Evolutionary conservation across 208 protist genomes (phyloP).

Genomic region (Leishmania martiniquensis): DNA sequence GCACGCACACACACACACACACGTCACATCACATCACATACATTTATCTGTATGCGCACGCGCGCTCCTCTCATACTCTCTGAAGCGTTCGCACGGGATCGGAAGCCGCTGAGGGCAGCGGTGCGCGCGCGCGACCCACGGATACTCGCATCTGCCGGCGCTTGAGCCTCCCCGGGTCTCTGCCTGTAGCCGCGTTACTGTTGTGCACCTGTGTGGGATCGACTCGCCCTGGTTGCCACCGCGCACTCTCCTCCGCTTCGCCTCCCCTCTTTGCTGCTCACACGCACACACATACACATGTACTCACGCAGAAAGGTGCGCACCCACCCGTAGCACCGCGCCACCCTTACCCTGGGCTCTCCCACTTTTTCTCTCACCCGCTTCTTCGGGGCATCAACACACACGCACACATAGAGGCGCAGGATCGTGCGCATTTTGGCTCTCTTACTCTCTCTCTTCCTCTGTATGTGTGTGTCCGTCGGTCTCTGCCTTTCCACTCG

Average conservation of each 20-base stretch:
- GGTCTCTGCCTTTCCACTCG: not conserved
- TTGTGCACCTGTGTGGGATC: not conserved
- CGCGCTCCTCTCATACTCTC: not conserved
- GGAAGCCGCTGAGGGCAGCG: not conserved
- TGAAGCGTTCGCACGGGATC: not conserved
- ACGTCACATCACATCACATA: conserved; percentile 5
- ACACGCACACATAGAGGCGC: not conserved
- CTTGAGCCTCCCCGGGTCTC: not conserved
- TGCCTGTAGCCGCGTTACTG: not conserved
- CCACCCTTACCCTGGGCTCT: not conserved
- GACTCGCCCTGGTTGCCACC: not conserved
- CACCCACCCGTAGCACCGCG: not conserved
- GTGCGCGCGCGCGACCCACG: not conserved
- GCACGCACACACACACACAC: conserved; percentile 8
- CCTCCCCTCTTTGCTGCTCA: not conserved
- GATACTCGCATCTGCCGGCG: not conserved
- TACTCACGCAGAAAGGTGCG: not conserved
- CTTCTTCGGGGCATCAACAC: not conserved
- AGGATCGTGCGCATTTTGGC: not conserved
- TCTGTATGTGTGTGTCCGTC: not conserved
- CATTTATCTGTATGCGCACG: too few species aligned
- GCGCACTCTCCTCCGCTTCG: not conserved
- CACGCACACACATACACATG: not conserved
- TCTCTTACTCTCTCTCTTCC: not conserved
- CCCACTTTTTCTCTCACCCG: not conserved